Conservation (phyloP, 2,329 filamentous ascomycete species). For the Cladosporium phlei region DNA sequence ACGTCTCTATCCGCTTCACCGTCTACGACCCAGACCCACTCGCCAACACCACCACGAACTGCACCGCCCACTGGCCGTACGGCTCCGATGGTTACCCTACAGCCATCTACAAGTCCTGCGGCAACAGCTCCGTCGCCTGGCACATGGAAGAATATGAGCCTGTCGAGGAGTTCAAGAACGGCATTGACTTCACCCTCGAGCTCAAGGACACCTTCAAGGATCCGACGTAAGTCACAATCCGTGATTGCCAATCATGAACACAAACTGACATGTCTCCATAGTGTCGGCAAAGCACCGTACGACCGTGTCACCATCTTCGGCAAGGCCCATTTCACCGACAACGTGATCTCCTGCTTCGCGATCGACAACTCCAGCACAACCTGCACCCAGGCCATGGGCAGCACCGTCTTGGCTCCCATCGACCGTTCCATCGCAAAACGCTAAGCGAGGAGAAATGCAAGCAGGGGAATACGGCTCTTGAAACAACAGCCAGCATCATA, state of each 20-base stretch:
- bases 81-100: slow-evolving; percentile 20
- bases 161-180: slow-evolving; percentile 17
- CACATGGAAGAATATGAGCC: slow-evolving; percentile 20
- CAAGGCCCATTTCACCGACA: slow-evolving; percentile 7
- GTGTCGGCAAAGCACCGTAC: slow-evolving; percentile 28
- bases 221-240: slow-evolving; percentile 21
- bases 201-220: slow-evolving; percentile 27
- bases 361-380: not conserved
- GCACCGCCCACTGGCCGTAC: slow-evolving; percentile 23
- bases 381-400: not conserved
- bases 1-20: slow-evolving; percentile 25
- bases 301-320: slow-evolving; percentile 27
- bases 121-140: slow-evolving; percentile 24
- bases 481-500: too few species aligned
- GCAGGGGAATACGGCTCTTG: too few species aligned
- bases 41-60: slow-evolving; percentile 22
- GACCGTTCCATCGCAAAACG: slow-evolving; percentile 8
- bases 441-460: not conserved
- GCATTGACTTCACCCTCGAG: slow-evolving; percentile 23
- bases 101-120: slow-evolving; percentile 22
- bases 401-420: slow-evolving; percentile 9
- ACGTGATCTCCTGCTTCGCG: not conserved
- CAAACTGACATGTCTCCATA: slow-evolving; percentile 16
- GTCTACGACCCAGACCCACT: slow-evolving; percentile 29
- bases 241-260: not conserved